Evolutionary conservation across 2,329 filamentous ascomycete genomes (phyloP), one percentile per base, ranked within the genome.

Genomic region (Ophiostoma tasmaniense): DNA sequence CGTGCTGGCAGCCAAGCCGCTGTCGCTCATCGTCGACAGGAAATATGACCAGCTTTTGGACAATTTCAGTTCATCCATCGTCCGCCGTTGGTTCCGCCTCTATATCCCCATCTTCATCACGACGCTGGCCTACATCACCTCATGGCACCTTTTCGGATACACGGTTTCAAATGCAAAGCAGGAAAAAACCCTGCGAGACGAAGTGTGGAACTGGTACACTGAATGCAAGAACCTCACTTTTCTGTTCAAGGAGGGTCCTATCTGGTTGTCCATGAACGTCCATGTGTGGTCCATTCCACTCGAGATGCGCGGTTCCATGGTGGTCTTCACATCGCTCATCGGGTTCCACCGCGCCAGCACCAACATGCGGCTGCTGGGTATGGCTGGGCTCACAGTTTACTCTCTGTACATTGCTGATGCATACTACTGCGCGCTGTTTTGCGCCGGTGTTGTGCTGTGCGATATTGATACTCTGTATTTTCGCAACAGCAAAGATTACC

Each of bases 151-250:
- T 0, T 81, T 87, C 50, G 81, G 81, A 6, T 78, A 84, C 68
- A 81, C 79, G 76, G 77, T 78, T 7, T 70, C 79, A 7, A 77
- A 79, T 14, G 76, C 76, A 28, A 76, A 78, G 17, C 75, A 77
- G 13, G 76, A 83, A 70, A 72, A 72, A 4, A 83, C 73, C 39
- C 81, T 82, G 73, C 71, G 75, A 8, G 81, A 81, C 13, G 85
- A 88, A 73, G 71, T 86, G 1, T 84, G 82, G 78, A 73, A 75
- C 6, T 80, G 82, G 73, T 84, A 83, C 71, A 70, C 75, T 70
- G 85, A 90, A 75, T 80, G 85, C 75, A 90, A 90, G 75, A 89
- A 89, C 76, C 90, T 88, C 78, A 90, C 84, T 76, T 90, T 88
- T 75, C 75, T 89, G 52, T 90, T 86, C 77, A 83, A 84, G 59